Evolutionary conservation across 2,329 filamentous ascomycete species (phyloP), one percentile per base, ranked within the genome.

Genomic region (Phialophora expanda): DNA sequence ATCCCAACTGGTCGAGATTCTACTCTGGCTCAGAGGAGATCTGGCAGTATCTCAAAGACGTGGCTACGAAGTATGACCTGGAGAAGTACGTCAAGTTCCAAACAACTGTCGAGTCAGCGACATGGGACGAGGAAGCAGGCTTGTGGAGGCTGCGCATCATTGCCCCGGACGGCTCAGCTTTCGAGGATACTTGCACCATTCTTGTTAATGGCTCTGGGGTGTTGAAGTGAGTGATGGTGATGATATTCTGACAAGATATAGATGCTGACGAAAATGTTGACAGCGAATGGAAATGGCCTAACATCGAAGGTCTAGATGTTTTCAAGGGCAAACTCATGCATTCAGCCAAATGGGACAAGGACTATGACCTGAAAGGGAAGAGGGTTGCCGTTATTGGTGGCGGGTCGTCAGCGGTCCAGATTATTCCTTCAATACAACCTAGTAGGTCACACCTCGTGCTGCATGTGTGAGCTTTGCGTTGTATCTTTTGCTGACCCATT

Each of bases 261-360:
- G 38, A n/a, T 6, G 38, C 38, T 44, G 38, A 44, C 38, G 6
- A 8, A 44, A 7, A 44, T n/a, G 6, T 20, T 51, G 56, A 0
- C 56, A 67, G 70, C 70, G 81, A 81, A 66, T 84, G 79, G 75
- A 77, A 79, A 62, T 84, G 81, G 79, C 85, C 86, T 0, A 78
- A 81, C 20, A 81, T 87, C 22, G 79, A 82, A 0, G 86, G 85
- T 0, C 66, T 84, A 0, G 71, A 80, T 1, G 76, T 75, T n/a
- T 89, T 86, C 75, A 75, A 80, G 61, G 86, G 86, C 11, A 73
- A 76, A 11, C 74, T 87, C 4, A 79, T 87, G 58, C 86, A 89
- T 71, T 84, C 84, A 0, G 82, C 86, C 1, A 78, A 80, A 50
- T 89, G 85, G 85, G 81, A 85, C 1, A 74, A 82, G 5, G 78